Conservation (phyloP, 2,329 filamentous ascomycete species). For the Sphaceloma murrayae region DNA sequence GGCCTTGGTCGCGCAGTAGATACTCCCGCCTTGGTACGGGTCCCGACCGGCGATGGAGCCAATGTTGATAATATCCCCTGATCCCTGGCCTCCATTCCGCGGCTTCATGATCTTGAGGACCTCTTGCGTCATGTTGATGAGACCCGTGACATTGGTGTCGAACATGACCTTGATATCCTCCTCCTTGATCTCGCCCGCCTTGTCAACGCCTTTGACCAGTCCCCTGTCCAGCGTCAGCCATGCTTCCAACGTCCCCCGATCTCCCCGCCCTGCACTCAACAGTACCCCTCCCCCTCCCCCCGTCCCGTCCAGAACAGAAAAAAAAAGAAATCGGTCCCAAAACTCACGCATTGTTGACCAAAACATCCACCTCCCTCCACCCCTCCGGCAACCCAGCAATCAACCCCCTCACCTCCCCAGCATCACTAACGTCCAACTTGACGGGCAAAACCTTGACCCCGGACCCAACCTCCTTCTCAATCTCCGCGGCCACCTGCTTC, state of each 20-base stretch:
- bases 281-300: no score
- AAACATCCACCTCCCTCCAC: conserved; percentile 73
- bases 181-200: conserved; percentile 71
- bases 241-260: no score
- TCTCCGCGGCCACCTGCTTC: conserved; percentile 65
- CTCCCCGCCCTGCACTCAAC: no score
- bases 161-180: conserved; percentile 85
- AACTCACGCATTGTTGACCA: conserved; percentile 91
- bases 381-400: conserved; percentile 65
- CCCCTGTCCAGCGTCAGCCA: conserved; percentile 47
- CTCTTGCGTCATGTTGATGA: conserved; percentile 95
- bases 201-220: conserved; percentile 77
- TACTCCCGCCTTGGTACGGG: conserved; percentile 72
- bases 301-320: neutral
- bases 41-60: conserved; percentile 87
- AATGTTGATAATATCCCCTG: conserved; percentile 92
- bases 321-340: neutral
- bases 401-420: conserved; percentile 63
- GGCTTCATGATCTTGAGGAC: conserved; percentile 73
- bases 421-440: conserved; percentile 77
- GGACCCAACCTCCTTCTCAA: conserved; percentile 63
- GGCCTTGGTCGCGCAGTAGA: conserved; percentile 90
- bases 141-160: conserved; percentile 81
- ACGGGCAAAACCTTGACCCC: conserved; percentile 76
- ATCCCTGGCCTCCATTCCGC: conserved; percentile 52